A percentile compares a stretch with the other conserved stretches of the same genome.
Evolutionary conservation across 192 early-diverging fungal genomes (phyloP).

Genomic region (Entomortierella chlamydospora): DNA sequence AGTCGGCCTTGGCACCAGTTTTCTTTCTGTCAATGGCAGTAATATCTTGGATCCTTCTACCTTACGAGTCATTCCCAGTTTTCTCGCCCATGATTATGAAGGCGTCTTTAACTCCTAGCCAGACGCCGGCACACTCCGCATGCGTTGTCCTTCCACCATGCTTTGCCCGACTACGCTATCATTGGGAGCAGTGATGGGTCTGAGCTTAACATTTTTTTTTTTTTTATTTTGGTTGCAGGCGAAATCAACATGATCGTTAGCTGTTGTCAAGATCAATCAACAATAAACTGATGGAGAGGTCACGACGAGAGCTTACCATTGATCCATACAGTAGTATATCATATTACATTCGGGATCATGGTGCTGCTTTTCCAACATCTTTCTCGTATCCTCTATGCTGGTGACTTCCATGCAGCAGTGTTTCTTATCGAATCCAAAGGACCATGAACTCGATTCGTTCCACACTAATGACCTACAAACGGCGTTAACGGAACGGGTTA

Average conservation of each 20-base stretch:
- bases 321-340: constrained; percentile 33
- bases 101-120: constrained; percentile 22
- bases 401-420: constrained; percentile 32
- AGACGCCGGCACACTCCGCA: constrained; percentile 42
- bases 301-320: constrained; percentile 28
- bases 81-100: constrained; percentile 37
- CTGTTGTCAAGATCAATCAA: constrained; percentile 27
- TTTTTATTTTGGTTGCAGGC: constrained; percentile 8
- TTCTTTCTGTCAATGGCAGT: constrained; percentile 26
- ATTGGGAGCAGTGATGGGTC: constrained; percentile 23
- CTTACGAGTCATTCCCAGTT: constrained; percentile 32
- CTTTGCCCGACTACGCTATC: constrained; percentile 24
- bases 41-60: constrained; percentile 31
- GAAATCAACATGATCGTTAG: constrained; percentile 22
- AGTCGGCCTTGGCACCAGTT: constrained; percentile 27
- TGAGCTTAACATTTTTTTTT: constrained; percentile 9
- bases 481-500: too few species aligned
- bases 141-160: constrained; percentile 43
- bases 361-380: constrained; percentile 20
- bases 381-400: constrained; percentile 19
- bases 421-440: too few species aligned
- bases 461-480: too few species aligned
- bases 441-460: too few species aligned
- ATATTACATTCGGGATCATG: constrained; percentile 37
- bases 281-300: constrained; percentile 5